Percentiles rank a stretch among this genome's conserved stretches.
Evolutionary conservation across 805 yeast genomes (phyloP).

Genomic region (Candida argentea): DNA sequence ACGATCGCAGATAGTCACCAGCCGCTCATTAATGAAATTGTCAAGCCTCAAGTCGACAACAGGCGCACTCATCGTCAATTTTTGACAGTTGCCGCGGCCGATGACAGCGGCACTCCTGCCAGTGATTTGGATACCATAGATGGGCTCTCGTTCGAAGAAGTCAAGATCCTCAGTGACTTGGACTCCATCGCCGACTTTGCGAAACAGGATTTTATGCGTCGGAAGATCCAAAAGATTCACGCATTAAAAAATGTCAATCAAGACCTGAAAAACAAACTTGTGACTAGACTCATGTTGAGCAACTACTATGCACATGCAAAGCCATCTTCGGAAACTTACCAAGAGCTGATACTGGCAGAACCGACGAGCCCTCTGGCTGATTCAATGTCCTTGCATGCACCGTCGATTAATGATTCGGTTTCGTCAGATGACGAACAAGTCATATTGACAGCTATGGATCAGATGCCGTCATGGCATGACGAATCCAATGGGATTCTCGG

Average conservation of each 20-base stretch:
- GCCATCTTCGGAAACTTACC: constrained; percentile 5
- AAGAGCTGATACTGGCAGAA: constrained; percentile 1
- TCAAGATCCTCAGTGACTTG: constrained; percentile 25
- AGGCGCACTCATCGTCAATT: constrained; percentile 1
- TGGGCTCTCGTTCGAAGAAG: constrained; percentile 26
- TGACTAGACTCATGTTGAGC: constrained; percentile 61
- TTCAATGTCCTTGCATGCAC: constrained; percentile 8
- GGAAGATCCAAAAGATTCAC: constrained; percentile 40
- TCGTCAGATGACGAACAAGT: constrained; percentile 29
- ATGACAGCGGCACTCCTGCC: constrained; percentile 8
- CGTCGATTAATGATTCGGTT: neutral
- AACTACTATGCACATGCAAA: constrained; percentile 43
- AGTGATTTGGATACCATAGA: constrained; percentile 24
- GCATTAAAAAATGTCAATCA: constrained; percentile 26
- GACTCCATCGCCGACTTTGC: constrained; percentile 26
- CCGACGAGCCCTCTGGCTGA: constrained; percentile 8
- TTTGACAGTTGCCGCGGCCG: constrained; percentile 2
- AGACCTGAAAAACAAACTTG: constrained; percentile 36
- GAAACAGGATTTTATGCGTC: constrained; percentile 32
- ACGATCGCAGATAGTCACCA: constrained; percentile 36
- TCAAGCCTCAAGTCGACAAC: constrained; percentile 29
- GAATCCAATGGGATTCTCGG: constrained; percentile 44
- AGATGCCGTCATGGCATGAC: constrained; percentile 37
- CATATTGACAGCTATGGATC: constrained; percentile 37
- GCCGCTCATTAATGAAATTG: constrained; percentile 43